A percentile compares a stretch with the other conserved stretches of the same genome.
These are phyloP conservation scores for Quercus lobata DNA, from an alignment of 331 rosid genomes.

Conservation along the genomic window DNA sequence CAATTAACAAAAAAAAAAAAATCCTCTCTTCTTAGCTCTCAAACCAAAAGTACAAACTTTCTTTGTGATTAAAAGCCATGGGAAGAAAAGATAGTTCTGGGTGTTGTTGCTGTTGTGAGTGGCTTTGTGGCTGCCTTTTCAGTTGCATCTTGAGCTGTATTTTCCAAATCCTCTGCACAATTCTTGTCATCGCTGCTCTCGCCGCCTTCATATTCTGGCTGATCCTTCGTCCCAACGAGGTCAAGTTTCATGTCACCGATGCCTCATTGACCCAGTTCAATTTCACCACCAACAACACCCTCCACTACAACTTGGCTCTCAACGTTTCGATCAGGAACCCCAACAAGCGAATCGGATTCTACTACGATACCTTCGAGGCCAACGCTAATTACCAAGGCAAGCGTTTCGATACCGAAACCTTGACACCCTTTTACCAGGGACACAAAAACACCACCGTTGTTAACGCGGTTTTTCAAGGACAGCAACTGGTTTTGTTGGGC, in stretches of 20 bases:
- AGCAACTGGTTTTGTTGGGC: not conserved
- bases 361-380: constrained; percentile 50
- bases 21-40: not conserved
- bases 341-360: constrained; percentile 37
- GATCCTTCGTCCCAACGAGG: constrained; percentile 48
- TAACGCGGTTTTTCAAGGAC: constrained; percentile 14
- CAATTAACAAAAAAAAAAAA: not conserved
- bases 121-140: constrained; percentile 13
- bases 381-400: constrained; percentile 28
- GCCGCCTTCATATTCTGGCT: constrained; percentile 48
- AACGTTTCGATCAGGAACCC: constrained; percentile 54
- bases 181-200: constrained; percentile 32
- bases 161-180: constrained; percentile 36
- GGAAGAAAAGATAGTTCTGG: constrained; percentile 3
- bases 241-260: constrained; percentile 41
- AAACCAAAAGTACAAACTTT: not conserved
- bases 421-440: constrained; percentile 32
- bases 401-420: constrained; percentile 19
- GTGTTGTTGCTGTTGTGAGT: constrained; percentile 10
- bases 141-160: constrained; percentile 20
- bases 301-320: constrained; percentile 37
- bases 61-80: not conserved
- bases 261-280: constrained; percentile 50
- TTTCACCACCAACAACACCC: constrained; percentile 24
- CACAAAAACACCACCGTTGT: constrained; percentile 29